phyloP scores from a whole-genome alignment of 805 yeast genomes.

The Kluyveromyces starmeri region DNA sequence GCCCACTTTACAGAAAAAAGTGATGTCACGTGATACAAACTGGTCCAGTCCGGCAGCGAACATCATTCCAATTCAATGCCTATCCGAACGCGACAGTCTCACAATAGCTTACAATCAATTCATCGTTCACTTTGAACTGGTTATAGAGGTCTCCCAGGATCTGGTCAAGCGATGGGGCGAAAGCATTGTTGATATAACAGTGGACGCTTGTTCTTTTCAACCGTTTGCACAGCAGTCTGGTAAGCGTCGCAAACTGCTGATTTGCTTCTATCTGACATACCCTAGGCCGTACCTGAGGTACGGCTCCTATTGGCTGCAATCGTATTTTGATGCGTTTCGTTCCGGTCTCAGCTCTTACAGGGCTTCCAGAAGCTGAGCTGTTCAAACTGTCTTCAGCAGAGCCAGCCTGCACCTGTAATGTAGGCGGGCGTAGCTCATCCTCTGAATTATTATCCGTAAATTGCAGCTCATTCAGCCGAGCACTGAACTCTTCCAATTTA shows the following conservation, averaged over 20 bases:
- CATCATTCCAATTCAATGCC: no score
- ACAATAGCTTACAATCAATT: conserved; percentile 29
- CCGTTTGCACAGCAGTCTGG: conserved; percentile 16
- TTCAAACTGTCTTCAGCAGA: background rate
- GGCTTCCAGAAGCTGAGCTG: background rate
- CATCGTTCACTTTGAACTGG: conserved; percentile 25
- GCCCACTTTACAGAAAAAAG: no score
- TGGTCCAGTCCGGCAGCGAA: no score
- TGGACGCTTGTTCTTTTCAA: conserved; percentile 19
- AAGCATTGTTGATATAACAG: conserved; percentile 30
- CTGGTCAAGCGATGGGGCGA: conserved; percentile 31
- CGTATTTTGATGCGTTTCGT: conserved; percentile 15
- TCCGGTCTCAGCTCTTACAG: background rate
- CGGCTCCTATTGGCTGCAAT: conserved; percentile 27
- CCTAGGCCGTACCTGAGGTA: conserved; percentile 19
- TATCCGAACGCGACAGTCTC: conserved; percentile 29
- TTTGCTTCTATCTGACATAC: conserved; percentile 22
- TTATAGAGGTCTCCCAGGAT: conserved; percentile 26
- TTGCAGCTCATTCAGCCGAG: conserved; percentile 3
- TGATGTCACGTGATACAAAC: no score
- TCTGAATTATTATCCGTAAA: conserved; percentile 1
- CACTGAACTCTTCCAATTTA: conserved; percentile 5
- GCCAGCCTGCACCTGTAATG: background rate
- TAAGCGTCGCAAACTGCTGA: conserved; percentile 22
- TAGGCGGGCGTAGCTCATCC: background rate